Evolutionary conservation across 768 basidiomycete species (phyloP).

Genomic region (Tricholoma flavovirens): DNA sequence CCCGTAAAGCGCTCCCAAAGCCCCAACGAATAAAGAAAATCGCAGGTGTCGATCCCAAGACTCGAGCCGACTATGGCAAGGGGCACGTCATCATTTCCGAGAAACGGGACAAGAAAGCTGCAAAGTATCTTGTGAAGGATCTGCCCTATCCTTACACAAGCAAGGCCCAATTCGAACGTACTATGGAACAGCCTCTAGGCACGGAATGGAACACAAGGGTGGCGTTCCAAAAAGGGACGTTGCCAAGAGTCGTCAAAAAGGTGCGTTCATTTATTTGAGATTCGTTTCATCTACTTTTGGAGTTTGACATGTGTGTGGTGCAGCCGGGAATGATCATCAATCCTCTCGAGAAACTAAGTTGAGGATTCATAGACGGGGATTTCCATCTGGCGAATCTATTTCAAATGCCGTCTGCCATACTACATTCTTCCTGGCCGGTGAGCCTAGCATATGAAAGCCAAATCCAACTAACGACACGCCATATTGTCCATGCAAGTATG

Average conservation of each 20-base stretch:
- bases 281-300: neutral
- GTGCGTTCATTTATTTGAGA: slow-evolving; percentile 29
- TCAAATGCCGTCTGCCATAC: neutral
- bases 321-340: slow-evolving; percentile 70
- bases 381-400: neutral
- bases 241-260: slow-evolving; percentile 87
- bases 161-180: slow-evolving; percentile 86
- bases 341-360: slow-evolving; percentile 51
- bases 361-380: neutral
- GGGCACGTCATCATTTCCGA: slow-evolving; percentile 94
- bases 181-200: slow-evolving; percentile 77
- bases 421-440: too few relatives aligned
- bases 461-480: too few relatives aligned
- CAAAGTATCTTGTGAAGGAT: slow-evolving; percentile 86
- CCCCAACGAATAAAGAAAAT: slow-evolving; percentile 75
- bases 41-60: slow-evolving; percentile 70
- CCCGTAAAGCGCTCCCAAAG: slow-evolving; percentile 55
- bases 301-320: slow-evolving; percentile 10
- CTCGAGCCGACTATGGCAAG: slow-evolving; percentile 81
- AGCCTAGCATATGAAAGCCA: too few relatives aligned
- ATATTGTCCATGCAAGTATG: too few relatives aligned
- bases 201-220: slow-evolving; percentile 91
- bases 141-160: slow-evolving; percentile 94
- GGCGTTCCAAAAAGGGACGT: slow-evolving; percentile 75
- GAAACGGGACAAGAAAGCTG: slow-evolving; percentile 89